These are phyloP conservation scores for Alternaria atra DNA, from an alignment of 2,329 filamentous ascomycete genomes.

Conservation along the genomic window DNA sequence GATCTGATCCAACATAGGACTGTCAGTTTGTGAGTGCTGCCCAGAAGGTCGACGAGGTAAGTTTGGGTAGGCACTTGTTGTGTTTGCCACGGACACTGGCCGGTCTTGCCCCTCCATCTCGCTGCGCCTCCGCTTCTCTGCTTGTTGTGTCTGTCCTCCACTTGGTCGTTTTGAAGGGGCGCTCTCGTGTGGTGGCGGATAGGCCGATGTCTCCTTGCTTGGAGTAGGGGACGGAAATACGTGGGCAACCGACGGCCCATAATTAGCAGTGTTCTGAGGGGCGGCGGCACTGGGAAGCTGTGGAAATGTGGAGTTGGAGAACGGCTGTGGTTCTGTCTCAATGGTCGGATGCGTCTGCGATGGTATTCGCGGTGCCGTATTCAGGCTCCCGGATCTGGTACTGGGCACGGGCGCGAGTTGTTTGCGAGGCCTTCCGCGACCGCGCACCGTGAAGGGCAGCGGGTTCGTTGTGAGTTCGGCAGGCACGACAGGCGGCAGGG, in stretches of 20 bases:
- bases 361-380: neutral
- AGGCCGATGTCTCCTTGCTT: slow-evolving; percentile 61
- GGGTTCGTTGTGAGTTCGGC: neutral
- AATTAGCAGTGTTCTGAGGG: slow-evolving; percentile 1
- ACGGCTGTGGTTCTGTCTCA: slow-evolving; percentile 24
- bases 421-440: slow-evolving; percentile 24
- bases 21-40: slow-evolving; percentile 10
- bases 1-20: slow-evolving; percentile 6
- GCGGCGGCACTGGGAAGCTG: slow-evolving; percentile 42
- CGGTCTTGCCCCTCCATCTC: neutral
- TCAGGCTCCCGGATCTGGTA: neutral
- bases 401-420: neutral
- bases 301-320: slow-evolving; percentile 48
- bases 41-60: slow-evolving; percentile 6
- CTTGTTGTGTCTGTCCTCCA: neutral
- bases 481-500: neutral
- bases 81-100: neutral
- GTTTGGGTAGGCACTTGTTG: neutral
- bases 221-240: slow-evolving; percentile 70
- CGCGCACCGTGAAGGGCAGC: slow-evolving; percentile 11
- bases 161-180: neutral
- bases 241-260: slow-evolving; percentile 25
- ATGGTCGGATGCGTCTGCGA: slow-evolving; percentile 4
- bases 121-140: slow-evolving; percentile 1
- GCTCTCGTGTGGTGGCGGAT: slow-evolving; percentile 1